phyloP scores from a whole-genome alignment of 768 basidiomycete genomes.

The Mycena epipterygia region DNA sequence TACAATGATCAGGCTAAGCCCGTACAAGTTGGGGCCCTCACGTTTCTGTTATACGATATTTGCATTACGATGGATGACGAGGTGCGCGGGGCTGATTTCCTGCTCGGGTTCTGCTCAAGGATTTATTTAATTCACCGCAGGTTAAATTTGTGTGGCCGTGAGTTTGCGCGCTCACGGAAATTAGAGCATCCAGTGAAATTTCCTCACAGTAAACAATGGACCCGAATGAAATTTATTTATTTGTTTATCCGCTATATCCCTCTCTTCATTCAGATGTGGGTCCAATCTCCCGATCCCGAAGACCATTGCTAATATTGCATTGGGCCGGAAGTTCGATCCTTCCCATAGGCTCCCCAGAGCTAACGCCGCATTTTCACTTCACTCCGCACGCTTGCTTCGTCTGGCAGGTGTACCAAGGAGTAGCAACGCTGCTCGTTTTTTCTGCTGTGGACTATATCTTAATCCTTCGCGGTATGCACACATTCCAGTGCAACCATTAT shows the following conservation, averaged over 20 bases:
- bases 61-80: slow-evolving; percentile 56
- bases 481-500: background rate
- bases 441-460: slow-evolving; percentile 54
- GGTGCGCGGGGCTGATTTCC: slow-evolving; percentile 37
- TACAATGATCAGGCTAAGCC: background rate
- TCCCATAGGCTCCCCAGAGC: slow-evolving; percentile 49
- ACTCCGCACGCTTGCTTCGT: slow-evolving; percentile 57
- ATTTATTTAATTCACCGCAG: slow-evolving; percentile 39
- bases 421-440: slow-evolving; percentile 47
- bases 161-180: slow-evolving; percentile 37
- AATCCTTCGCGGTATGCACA: slow-evolving; percentile 54
- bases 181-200: slow-evolving; percentile 5
- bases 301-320: background rate
- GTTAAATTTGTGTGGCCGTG: slow-evolving; percentile 58
- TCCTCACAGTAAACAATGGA: slow-evolving; percentile 45
- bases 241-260: slow-evolving; percentile 56
- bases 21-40: slow-evolving; percentile 49
- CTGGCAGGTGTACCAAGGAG: slow-evolving; percentile 60
- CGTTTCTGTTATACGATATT: slow-evolving; percentile 58
- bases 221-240: slow-evolving; percentile 52
- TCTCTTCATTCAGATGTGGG: slow-evolving; percentile 52
- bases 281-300: background rate
- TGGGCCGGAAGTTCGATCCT: slow-evolving; percentile 44
- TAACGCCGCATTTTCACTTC: slow-evolving; percentile 53
- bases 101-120: background rate